Evolutionary conservation across 2,329 filamentous ascomycete genomes (phyloP), one percentile per base, ranked within the genome.

Genomic region (Madurella mycetomatis): DNA sequence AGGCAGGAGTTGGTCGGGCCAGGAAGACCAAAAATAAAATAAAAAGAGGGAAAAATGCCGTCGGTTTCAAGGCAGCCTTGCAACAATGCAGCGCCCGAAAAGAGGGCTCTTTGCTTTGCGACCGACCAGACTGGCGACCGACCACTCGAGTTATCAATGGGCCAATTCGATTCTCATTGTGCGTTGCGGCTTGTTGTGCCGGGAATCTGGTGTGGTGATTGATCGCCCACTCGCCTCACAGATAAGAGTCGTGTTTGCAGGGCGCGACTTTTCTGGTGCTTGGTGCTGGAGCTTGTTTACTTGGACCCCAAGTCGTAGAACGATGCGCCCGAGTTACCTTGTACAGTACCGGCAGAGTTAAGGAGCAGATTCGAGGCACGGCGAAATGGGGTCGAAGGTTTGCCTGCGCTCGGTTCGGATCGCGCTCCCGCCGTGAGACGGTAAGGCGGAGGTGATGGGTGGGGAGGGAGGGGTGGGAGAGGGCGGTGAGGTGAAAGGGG

Each of bases 161-260:
- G 62, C 60, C 61, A 63, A 62, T 62, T 65, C 70, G 66, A 66
- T 71, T 73, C 69, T 70, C 76, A 78, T 79, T 66, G 66, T 74
- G 72, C 64, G 67, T 64, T 67, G 68, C 62, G 61, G 67, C 67
- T 68, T 65, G 65, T 68, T 68, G 67, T 66, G 13, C 47, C 42
- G 32, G 47, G 17, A 39, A 40, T 48, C 37, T 43, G 41, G 18
- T 31, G 46, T 39, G 40, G 44, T 49, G 45, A 49, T 54, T 58
- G 49, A 50, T 13, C 15, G 53, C 43, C 30, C 39, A 47, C 11
- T 18, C 25, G 41, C 25, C 34, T 44, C 50, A 47, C 39, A 41
- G 42, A 41, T 43, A 40, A 41, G 16, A 39, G 45, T 41, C 47
- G 46, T 16, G 41, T 45, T 37, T 50, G 57, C 41, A 45, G 13